Conservation (phyloP, 2,329 filamentous ascomycete genomes). For the Hortaea sp. region DNA sequence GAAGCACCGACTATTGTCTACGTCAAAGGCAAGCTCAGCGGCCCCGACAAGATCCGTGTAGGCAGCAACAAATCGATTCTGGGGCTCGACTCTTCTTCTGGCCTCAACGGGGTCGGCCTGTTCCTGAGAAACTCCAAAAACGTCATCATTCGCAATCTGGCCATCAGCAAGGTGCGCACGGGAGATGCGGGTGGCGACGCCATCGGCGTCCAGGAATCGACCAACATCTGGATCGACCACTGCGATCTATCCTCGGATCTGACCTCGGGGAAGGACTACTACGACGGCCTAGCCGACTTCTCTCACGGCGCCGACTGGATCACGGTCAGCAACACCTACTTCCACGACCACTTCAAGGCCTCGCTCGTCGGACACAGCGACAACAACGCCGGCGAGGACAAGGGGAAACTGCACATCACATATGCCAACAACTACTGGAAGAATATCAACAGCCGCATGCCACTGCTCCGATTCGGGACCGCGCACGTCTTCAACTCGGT, state of each 20-base stretch:
- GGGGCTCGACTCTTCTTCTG: conserved; percentile 35
- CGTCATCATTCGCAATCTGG: conserved; percentile 49
- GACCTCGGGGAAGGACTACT: conserved; percentile 57
- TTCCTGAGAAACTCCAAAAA: conserved; percentile 40
- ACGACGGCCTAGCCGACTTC: conserved; percentile 56
- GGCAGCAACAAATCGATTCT: conserved; percentile 42
- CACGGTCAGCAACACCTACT: conserved; percentile 38
- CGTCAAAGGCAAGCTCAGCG: conserved; percentile 36
- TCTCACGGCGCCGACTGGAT: conserved; percentile 55
- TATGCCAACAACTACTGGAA: conserved; percentile 57
- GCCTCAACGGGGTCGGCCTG: conserved; percentile 37
- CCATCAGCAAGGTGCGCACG: conserved; percentile 39
- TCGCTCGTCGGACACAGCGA: conserved; percentile 52
- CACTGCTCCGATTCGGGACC: conserved; percentile 55
- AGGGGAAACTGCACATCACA: conserved; percentile 44
- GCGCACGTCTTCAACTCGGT: conserved; percentile 1
- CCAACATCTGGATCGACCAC: conserved; percentile 57
- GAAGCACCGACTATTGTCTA: conserved; percentile 33
- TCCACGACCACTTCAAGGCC: conserved; percentile 55
- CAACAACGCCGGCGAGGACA: conserved; percentile 35
- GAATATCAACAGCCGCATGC: conserved; percentile 55
- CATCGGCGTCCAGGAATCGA: conserved; percentile 39
- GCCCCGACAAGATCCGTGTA: conserved; percentile 36
- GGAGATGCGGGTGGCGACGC: conserved; percentile 35
- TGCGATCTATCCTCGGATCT: conserved; percentile 52